Evolutionary conservation across 257 asterid genomes (phyloP).

Genomic region (Craterostigma plantagineum): DNA sequence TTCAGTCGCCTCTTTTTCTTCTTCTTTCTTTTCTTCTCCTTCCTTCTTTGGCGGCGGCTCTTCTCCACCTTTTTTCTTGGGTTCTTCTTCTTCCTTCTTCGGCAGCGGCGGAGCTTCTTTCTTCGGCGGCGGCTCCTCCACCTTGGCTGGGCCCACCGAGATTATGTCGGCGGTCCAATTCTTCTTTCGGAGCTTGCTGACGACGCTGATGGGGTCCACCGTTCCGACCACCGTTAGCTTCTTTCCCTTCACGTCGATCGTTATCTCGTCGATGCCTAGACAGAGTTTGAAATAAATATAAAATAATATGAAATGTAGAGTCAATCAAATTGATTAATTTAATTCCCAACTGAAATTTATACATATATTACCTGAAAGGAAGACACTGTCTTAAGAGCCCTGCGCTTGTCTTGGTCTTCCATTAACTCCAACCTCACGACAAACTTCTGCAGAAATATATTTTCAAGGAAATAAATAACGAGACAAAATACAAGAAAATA

Average conservation of each 20-base stretch:
- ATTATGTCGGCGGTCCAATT: slow-evolving; percentile 51
- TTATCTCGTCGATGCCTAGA: slow-evolving; percentile 70
- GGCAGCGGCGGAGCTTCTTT: slow-evolving; percentile 39
- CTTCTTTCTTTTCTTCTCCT: slow-evolving; percentile 31
- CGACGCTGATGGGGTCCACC: slow-evolving; percentile 71
- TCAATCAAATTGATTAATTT: not conserved
- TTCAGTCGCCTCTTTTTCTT: slow-evolving; percentile 15
- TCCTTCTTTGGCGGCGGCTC: too few species aligned
- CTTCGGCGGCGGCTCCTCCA: slow-evolving; percentile 38
- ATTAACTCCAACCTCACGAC: slow-evolving; percentile 55
- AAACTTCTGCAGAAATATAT: slow-evolving; percentile 53
- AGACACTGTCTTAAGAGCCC: slow-evolving; percentile 64
- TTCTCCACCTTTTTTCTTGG: too few species aligned
- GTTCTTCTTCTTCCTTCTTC: slow-evolving; percentile 70
- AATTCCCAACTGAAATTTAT: not conserved
- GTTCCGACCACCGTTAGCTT: slow-evolving; percentile 60
- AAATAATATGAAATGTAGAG: not conserved
- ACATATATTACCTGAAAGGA: slow-evolving; percentile 59
- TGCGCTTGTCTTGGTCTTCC: slow-evolving; percentile 51
- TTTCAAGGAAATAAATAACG: too few species aligned
- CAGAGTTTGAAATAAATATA: slow-evolving; percentile 1
- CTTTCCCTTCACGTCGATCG: slow-evolving; percentile 56
- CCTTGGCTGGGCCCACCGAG: slow-evolving; percentile 63
- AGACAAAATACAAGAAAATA: not conserved
- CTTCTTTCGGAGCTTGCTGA: slow-evolving; percentile 64